Conservation (phyloP, 768 basidiomycete genomes). For the Hygrocybe coccinea region DNA sequence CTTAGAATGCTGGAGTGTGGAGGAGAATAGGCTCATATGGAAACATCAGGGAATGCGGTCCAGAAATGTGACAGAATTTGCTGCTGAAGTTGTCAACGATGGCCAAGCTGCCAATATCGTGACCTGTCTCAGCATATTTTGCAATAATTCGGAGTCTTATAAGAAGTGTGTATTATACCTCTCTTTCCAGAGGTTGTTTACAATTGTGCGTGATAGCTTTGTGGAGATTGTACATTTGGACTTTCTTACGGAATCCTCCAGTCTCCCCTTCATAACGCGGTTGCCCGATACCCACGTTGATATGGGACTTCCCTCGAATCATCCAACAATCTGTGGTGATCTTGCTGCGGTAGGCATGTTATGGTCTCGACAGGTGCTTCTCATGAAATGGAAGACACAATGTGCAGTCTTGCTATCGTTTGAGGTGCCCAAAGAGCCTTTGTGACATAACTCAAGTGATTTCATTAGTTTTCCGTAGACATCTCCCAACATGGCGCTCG, state of each 20-base stretch:
- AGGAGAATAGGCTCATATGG: not conserved
- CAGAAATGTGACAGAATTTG: not conserved
- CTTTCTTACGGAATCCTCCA: not conserved
- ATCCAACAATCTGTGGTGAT: not conserved
- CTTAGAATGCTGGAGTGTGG: conserved; percentile 11
- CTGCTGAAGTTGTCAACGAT: not conserved
- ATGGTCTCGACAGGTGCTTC: not conserved
- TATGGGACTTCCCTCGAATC: too few relatives aligned
- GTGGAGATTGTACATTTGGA: conserved; percentile 1
- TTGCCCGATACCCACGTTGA: not conserved
- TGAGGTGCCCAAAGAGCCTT: not conserved
- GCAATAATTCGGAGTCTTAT: not conserved
- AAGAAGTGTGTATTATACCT: not conserved
- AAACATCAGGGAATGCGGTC: not conserved
- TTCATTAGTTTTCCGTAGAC: not conserved
- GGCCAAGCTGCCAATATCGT: not conserved
- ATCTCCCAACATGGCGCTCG: not conserved
- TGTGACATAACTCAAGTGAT: not conserved
- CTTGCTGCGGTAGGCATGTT: not conserved
- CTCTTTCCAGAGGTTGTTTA: not conserved
- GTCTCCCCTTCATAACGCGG: not conserved
- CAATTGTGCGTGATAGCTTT: not conserved
- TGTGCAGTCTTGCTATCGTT: not conserved
- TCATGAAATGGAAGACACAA: not conserved
- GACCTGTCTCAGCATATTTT: too few relatives aligned